phyloP scores from a whole-genome alignment of 1,284 basidiomycete genomes.

The Kwoniella shivajii region DNA sequence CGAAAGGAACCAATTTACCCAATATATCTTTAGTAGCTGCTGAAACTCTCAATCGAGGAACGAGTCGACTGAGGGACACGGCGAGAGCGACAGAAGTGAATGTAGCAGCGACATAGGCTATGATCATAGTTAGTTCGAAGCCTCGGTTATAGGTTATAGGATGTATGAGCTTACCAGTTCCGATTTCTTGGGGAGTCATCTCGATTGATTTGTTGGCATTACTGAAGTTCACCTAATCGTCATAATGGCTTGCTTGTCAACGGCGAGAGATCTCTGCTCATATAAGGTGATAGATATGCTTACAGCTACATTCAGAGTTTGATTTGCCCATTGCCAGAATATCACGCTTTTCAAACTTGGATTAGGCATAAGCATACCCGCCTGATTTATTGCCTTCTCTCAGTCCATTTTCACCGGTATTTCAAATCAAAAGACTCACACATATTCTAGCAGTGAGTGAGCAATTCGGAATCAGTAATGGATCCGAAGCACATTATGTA shows the following conservation, averaged over 20 bases:
- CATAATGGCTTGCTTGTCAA: too few relatives aligned
- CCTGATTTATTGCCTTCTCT: slow-evolving; percentile 31
- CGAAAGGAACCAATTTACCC: slow-evolving; percentile 58
- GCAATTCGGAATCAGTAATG: slow-evolving; percentile 6
- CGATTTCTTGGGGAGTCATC: slow-evolving; percentile 56
- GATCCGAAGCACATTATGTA: background rate
- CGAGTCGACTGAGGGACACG: slow-evolving; percentile 57
- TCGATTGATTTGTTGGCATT: slow-evolving; percentile 58
- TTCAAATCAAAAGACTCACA: slow-evolving; percentile 14
- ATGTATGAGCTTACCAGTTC: slow-evolving; percentile 31
- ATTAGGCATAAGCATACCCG: slow-evolving; percentile 58
- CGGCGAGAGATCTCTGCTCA: slow-evolving; percentile 7
- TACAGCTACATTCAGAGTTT: slow-evolving; percentile 57
- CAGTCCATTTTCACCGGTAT: background rate
- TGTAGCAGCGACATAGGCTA: slow-evolving; percentile 59
- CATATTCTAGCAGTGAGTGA: slow-evolving; percentile 24
- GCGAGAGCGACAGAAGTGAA: slow-evolving; percentile 58
- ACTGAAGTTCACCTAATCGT: slow-evolving; percentile 47
- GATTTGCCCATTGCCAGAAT: slow-evolving; percentile 62
- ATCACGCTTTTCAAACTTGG: slow-evolving; percentile 53
- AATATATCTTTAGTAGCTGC: slow-evolving; percentile 49
- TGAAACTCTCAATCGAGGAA: slow-evolving; percentile 52
- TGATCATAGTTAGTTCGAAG: background rate
- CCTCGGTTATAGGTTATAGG: background rate
- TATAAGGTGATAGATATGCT: slow-evolving; percentile 2